Conservation (phyloP, 2,329 filamentous ascomycete genomes). For the Rutstroemia sp. region DNA sequence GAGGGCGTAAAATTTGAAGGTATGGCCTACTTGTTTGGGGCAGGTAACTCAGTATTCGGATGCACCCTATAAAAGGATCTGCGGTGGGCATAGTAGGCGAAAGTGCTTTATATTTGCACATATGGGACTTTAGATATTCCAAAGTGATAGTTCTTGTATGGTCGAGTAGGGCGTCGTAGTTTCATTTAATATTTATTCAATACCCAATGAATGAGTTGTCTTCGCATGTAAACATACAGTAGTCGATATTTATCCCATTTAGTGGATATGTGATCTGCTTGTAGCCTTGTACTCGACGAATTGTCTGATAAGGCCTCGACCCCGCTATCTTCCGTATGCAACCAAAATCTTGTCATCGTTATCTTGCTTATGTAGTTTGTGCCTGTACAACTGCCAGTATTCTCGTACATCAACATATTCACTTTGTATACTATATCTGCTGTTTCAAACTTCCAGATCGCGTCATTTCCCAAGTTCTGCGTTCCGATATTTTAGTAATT, state of each 20-base stretch:
- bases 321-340: slow-evolving; percentile 1
- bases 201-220: slow-evolving; percentile 1
- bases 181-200: slow-evolving; percentile 8
- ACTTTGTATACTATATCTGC: too few relatives aligned
- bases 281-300: neutral
- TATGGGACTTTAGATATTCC: slow-evolving; percentile 6
- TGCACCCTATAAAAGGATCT: neutral
- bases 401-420: too few relatives aligned
- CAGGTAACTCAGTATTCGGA: neutral
- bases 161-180: slow-evolving; percentile 6
- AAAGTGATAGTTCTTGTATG: slow-evolving; percentile 5
- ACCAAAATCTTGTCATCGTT: neutral
- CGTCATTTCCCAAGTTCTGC: neutral
- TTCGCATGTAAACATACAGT: neutral
- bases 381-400: too few relatives aligned
- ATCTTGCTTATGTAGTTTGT: neutral
- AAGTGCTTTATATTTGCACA: slow-evolving; percentile 7
- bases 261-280: too few relatives aligned
- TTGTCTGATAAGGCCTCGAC: slow-evolving; percentile 3
- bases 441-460: too few relatives aligned
- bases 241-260: too few relatives aligned
- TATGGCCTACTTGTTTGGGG: neutral
- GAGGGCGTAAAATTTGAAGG: neutral
- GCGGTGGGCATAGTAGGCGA: neutral
- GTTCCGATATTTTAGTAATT: neutral